These are phyloP conservation scores for Echium plantagineum DNA, from an alignment of 257 asterid species.

Conservation along the genomic window DNA sequence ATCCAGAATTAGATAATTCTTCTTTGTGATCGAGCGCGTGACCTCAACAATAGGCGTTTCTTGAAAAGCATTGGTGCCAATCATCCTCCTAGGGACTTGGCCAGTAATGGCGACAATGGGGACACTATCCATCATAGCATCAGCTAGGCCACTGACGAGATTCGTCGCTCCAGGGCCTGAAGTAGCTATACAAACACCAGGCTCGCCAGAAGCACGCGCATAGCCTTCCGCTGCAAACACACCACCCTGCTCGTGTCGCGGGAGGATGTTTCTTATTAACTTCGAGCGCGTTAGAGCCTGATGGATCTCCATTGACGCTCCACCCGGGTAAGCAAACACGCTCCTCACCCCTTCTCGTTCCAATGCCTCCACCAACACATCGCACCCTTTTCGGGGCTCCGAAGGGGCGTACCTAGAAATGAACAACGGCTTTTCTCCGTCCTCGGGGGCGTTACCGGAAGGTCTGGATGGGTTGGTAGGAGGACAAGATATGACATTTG, in stretches of 20 bases:
- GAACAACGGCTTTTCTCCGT: background rate
- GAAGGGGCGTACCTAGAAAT: background rate
- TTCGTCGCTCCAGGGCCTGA: background rate
- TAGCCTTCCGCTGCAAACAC: background rate
- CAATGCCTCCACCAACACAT: background rate
- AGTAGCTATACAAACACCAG: background rate
- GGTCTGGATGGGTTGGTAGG: background rate
- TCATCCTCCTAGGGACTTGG: slow-evolving; percentile 1
- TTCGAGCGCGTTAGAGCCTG: background rate
- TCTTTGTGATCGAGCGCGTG: background rate
- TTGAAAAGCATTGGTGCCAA: background rate
- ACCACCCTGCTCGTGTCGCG: background rate
- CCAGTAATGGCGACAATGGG: background rate
- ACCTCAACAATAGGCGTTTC: background rate
- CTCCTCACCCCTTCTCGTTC: background rate
- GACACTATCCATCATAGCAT: slow-evolving; percentile 1
- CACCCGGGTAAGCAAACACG: background rate
- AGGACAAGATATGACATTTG: background rate
- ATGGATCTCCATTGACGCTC: slow-evolving; percentile 1
- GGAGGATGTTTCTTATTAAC: background rate
- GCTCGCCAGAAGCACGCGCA: background rate
- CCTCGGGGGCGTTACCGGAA: background rate
- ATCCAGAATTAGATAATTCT: background rate
- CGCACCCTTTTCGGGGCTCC: background rate
- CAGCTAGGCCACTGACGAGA: background rate